Evolutionary conservation across 805 yeast genomes (phyloP).

Genomic region (Starmerella gropengiesseri): DNA sequence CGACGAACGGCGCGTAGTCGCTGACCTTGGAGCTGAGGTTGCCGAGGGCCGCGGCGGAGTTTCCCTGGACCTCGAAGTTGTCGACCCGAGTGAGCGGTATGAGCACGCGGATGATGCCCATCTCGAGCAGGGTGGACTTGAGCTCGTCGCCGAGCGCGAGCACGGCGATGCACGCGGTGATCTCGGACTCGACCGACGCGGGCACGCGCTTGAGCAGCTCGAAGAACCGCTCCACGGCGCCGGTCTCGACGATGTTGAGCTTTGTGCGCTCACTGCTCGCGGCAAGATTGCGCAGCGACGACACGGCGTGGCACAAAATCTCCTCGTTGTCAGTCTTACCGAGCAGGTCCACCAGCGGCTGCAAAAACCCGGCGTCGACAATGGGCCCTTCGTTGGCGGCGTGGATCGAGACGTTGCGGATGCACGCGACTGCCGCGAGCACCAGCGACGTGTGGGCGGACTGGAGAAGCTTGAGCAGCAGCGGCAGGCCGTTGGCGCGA

Average conservation of each 20-base stretch:
- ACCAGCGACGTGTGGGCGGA: conserved; percentile 85
- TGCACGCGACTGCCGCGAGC: conserved; percentile 95
- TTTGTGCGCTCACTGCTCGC: conserved; percentile 91
- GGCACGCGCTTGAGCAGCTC: conserved; percentile 71
- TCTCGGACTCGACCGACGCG: conserved; percentile 89
- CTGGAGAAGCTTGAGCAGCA: conserved; percentile 78
- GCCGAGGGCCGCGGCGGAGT: conserved; percentile 96
- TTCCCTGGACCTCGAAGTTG: conserved; percentile 93
- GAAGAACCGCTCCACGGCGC: conserved; percentile 88
- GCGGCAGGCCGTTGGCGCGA: conserved; percentile 89
- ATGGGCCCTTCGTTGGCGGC: conserved; percentile 92
- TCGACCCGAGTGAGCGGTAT: conserved; percentile 81
- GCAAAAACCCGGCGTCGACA: conserved; percentile 91
- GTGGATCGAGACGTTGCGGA: conserved; percentile 91
- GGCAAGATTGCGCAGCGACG: conserved; percentile 89
- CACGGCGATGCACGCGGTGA: conserved; percentile 94
- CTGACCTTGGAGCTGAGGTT: conserved; percentile 83
- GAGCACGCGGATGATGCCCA: conserved; percentile 76
- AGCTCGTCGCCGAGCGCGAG: conserved; percentile 92
- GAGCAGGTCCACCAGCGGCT: conserved; percentile 76
- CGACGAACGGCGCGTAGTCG: conserved; percentile 68
- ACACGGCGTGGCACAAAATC: conserved; percentile 96
- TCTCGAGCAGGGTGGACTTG: conserved; percentile 68
- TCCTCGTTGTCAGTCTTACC: conserved; percentile 77
- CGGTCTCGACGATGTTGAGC: conserved; percentile 82